Conservation (phyloP, 768 basidiomycete genomes). For the Boletus tomentosulus region DNA sequence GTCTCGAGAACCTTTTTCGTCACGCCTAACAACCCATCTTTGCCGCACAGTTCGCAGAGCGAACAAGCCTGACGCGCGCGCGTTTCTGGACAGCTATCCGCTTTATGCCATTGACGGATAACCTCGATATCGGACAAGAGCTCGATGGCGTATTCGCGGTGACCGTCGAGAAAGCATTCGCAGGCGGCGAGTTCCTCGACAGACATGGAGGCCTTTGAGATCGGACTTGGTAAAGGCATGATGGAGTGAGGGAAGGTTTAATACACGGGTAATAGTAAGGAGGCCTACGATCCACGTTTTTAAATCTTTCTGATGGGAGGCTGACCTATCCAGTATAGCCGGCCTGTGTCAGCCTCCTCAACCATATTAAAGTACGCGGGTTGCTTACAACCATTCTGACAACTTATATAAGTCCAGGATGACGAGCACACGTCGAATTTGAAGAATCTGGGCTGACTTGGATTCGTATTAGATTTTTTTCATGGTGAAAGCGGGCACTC, state of each 20-base stretch:
- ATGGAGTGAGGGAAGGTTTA: neutral
- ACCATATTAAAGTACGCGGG: too few species aligned
- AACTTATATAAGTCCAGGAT: neutral
- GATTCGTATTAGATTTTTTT: neutral
- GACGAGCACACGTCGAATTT: neutral
- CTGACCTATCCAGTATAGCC: constrained; percentile 2
- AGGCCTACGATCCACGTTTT: neutral
- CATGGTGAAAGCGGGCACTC: too few species aligned
- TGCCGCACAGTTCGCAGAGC: constrained; percentile 10
- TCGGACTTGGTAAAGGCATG: constrained; percentile 1
- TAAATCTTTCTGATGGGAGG: constrained; percentile 5
- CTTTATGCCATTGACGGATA: neutral
- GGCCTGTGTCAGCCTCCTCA: constrained; percentile 3
- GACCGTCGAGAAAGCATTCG: constrained; percentile 11
- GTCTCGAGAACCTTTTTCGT: constrained; percentile 1
- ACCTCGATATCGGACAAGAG: constrained; percentile 9
- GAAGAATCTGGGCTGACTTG: neutral
- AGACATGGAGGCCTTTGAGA: constrained; percentile 7
- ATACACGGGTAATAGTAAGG: too few species aligned
- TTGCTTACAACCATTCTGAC: too few species aligned
- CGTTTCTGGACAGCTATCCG: neutral
- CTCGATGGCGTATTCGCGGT: constrained; percentile 6
- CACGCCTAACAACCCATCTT: constrained; percentile 7
- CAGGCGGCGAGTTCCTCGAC: constrained; percentile 11
- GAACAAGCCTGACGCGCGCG: neutral